Conservation (phyloP, 305 asterid species). For the Nicotiana rustica region DNA sequence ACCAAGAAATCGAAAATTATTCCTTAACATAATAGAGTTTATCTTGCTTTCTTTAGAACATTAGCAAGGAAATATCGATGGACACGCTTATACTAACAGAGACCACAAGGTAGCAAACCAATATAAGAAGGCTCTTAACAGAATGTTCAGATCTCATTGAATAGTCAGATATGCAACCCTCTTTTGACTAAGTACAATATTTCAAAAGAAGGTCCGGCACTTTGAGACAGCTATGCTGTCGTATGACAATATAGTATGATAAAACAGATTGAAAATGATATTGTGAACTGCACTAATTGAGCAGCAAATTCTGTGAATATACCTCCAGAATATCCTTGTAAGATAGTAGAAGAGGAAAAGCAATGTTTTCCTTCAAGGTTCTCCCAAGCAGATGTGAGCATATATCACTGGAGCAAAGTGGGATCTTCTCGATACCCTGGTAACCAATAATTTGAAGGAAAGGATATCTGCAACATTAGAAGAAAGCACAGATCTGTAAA, state of each 20-base stretch:
- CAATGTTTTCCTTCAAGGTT: conserved; percentile 64
- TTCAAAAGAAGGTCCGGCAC: background rate
- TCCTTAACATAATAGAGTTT: background rate
- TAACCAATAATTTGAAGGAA: conserved; percentile 72
- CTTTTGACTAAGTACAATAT: background rate
- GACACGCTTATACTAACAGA: background rate
- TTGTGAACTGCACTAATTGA: background rate
- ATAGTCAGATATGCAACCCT: background rate
- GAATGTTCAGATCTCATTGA: background rate
- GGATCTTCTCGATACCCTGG: conserved; percentile 52
- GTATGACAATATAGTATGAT: background rate
- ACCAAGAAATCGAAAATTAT: background rate
- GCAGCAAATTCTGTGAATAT: conserved; percentile 35
- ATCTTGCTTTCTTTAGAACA: conserved; percentile 23
- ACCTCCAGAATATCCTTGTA: conserved; percentile 68
- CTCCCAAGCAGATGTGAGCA: conserved; percentile 54
- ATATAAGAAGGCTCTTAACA: conserved; percentile 6
- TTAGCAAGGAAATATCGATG: background rate
- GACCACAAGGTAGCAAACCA: background rate
- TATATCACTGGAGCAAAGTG: conserved; percentile 49
- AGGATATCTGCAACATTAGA: conserved; percentile 68
- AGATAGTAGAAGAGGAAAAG: conserved; percentile 74
- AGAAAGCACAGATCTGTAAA: background rate
- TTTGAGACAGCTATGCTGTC: background rate
- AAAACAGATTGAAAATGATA: background rate